Percentiles rank a stretch among this genome's conserved stretches.
Evolutionary conservation across 2,329 filamentous ascomycete species (phyloP).

Genomic region (Pseudogymnoascus sp.): DNA sequence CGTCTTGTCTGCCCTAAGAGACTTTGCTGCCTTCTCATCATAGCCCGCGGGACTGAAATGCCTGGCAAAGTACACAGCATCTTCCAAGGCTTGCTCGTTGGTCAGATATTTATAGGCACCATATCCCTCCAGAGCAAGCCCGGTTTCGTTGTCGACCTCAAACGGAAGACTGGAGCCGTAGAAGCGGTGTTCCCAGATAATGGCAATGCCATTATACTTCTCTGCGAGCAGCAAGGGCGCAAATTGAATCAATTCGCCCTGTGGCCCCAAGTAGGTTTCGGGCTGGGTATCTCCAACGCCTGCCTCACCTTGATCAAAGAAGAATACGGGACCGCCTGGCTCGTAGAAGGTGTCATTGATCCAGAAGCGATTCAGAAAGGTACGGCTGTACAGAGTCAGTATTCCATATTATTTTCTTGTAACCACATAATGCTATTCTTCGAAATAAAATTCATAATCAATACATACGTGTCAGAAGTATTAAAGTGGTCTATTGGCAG

Average conservation of each 20-base stretch:
- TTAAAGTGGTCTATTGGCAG: neutral
- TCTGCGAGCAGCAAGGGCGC: conserved; percentile 10
- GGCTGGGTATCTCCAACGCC: neutral
- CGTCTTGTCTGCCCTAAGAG: conserved; percentile 9
- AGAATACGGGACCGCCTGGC: conserved; percentile 13
- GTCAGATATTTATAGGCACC: conserved; percentile 13
- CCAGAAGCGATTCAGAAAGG: conserved; percentile 15
- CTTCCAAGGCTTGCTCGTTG: conserved; percentile 11
- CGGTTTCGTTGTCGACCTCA: neutral
- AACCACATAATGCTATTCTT: neutral
- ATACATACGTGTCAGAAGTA: neutral
- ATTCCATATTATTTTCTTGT: neutral
- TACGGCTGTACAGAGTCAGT: neutral
- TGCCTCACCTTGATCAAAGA: conserved; percentile 13
- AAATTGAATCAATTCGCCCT: conserved; percentile 3
- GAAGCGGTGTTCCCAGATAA: conserved; percentile 16
- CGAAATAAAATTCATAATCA: neutral
- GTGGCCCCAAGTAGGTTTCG: neutral
- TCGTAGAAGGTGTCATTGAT: conserved; percentile 14
- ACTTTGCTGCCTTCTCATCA: neutral
- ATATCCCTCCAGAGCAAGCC: conserved; percentile 9
- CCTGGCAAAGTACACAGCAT: neutral
- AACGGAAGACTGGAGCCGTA: conserved; percentile 12
- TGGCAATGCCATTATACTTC: conserved; percentile 11
- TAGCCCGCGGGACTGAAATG: neutral